Evolutionary conservation across 2,329 filamentous ascomycete genomes (phyloP), one percentile per base, ranked within the genome.

Genomic region (Xylariomycetidae sp.): DNA sequence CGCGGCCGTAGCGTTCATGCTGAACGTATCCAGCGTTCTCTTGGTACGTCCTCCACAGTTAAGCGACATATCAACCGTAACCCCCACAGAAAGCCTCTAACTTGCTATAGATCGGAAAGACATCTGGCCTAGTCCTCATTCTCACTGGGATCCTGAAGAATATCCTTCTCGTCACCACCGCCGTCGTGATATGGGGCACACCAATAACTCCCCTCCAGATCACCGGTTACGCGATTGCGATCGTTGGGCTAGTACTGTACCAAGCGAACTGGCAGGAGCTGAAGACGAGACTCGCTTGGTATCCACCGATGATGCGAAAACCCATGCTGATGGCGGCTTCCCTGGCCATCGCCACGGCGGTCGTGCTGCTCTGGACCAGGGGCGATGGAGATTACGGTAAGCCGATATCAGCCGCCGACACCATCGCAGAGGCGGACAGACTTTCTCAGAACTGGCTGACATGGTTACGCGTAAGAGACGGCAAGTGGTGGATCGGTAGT

Each of bases 71-170:
- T 2, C 14, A 12, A 25, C 17, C 8, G 6, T 29, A 12, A n/a
- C n/a, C n/a, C n/a, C 6, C 7, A 29, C n/a, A 5, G 7, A 7
- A 14, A 29, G n/a, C 7, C 18, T 13, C 19, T 39, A 17, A 46
- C 27, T 14, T 34, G 16, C 16, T 20, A 16, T 50, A 90, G 85
- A 94, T 94, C 52, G 86, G 87, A 57, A 88, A 86, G 64, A 94
- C 87, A 6, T 94, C 87, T 2, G 85, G 84, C 36, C 76, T 94
- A 32, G 85, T 89, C 50, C 83, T 94, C 65, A 88, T 86, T 20
- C 77, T 94, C 16, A 88, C 82, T 38, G 86, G 88, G 58, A 87
- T 94, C 45, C 76, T 92, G 53, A 94, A 94, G 65, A 86, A 88
- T 60, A 89, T 94, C 41, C 77, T 94, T 38, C 79, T 94, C 35